Evolutionary conservation across 164 flowering plant species (phyloP).

Genomic region (Cinnamomum micranthum): DNA sequence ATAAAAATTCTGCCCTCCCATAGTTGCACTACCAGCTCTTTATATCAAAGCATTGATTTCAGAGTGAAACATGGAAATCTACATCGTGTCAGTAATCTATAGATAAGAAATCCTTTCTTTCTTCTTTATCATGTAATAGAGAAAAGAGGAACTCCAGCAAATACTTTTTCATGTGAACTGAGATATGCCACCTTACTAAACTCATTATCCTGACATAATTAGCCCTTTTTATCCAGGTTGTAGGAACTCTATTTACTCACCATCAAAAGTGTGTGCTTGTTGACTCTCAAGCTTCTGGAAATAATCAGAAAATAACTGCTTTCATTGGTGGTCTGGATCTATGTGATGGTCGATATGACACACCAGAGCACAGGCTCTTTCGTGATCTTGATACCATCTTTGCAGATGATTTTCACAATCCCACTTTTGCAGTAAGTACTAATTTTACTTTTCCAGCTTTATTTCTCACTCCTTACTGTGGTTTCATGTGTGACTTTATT

Average conservation of each 20-base stretch:
- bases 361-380: constrained; percentile 77
- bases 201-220: background rate
- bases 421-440: constrained; percentile 60
- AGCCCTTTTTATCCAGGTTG: constrained; percentile 48
- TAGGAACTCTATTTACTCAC: constrained; percentile 79
- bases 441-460: background rate
- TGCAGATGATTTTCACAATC: constrained; percentile 64
- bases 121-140: too few relatives aligned
- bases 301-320: constrained; percentile 65
- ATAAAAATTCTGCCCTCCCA: too few relatives aligned
- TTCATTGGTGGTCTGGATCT: constrained; percentile 80
- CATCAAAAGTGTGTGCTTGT: constrained; percentile 83
- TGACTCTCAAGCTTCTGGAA: constrained; percentile 65
- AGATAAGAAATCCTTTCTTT: too few relatives aligned
- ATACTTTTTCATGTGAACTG: background rate
- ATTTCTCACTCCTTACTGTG: background rate
- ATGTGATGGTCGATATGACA: constrained; percentile 87
- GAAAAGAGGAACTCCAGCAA: too few relatives aligned
- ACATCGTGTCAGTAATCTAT: too few relatives aligned
- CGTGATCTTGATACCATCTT: constrained; percentile 58
- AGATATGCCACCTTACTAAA: background rate
- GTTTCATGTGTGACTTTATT: background rate
- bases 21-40: too few relatives aligned
- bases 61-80: too few relatives aligned
- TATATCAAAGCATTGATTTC: too few relatives aligned